Evolutionary conservation across 2,329 filamentous ascomycete species (phyloP), one percentile per base, ranked within the genome.

Genomic region (Bipolaris oryzae): DNA sequence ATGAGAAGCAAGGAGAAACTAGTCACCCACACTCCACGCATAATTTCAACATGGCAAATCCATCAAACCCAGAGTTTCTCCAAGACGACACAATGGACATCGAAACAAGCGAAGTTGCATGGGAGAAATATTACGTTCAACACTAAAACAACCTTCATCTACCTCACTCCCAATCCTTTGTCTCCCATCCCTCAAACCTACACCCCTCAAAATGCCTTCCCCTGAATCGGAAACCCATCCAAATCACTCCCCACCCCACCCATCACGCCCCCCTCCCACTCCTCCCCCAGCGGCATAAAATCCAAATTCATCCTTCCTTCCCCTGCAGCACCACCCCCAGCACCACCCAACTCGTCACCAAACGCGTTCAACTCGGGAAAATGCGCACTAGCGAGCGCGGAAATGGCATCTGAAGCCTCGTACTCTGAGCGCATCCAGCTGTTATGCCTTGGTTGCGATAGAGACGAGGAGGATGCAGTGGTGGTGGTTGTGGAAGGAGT

Each of bases 381-480:
- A 61, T 75, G 72, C 38, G 70, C 70, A 38, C 63, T 69, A 1
- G 71, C 70, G 25, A 74, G 62, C 37, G 68, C 66, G 1, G 47
- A 43, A 2, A 72, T 71, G 1, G 52, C 37, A 38, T 73, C 66
- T 3, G 62, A 57, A 3, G 62, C n/a, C 35, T 69, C 66, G 6
- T 69, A 60, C 16, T 70, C 69, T 1, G 66, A 61, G 37, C 66
- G 64, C 67, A 74, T 72, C 73, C 71, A 75, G 18, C 21, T 34
- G 16, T 10, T 34, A n/a, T 41, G 61, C 34, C 35, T 51, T 13
- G 39, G 7, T 11, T 41, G 44, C 3, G 54, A 53, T 11, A 50
- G 34, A 2, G 54, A 53, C 3, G 54, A 39, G 1, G 54, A 57
- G 2, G 48, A 18, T 45, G 42, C 10, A 2, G 42, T 10, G 6